Evolutionary conservation across 495 filamentous ascomycete genomes (phyloP), one percentile per base, ranked within the genome.

Genomic region (Neurospora hispaniola): DNA sequence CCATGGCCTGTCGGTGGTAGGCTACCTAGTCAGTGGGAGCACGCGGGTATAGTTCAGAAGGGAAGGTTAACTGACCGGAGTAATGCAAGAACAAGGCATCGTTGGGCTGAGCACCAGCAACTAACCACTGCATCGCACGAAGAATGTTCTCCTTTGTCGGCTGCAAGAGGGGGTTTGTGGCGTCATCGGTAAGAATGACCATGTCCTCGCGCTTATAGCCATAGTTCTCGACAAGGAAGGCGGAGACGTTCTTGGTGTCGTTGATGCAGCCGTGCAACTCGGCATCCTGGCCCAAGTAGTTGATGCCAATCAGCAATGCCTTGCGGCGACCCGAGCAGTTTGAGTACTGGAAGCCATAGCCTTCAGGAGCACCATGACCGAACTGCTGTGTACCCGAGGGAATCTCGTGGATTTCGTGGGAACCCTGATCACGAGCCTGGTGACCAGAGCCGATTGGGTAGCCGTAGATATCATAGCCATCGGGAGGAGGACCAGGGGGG

Each of bases 241-340:
- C 83, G 7, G 92, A 94, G 86, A 98, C 90, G 79, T 97, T 97
- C 81, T 93, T 93, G 42, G 94, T 92, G 81, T 98, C 94, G 81
- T 98, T 98, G 86, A 97, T 96, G 83, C 94, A 98, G 71, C 94
- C 94, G 70, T 91, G 85, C 71, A 98, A 84, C 83, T 97, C 92
- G 69, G 90, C 93, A 71, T 90, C 85, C 80, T 97, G 93, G 70
- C 91, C 89, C 73, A 96, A 94, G 81, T 98, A 98, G 83, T 98
- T 98, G 85, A 97, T 95, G 66, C 94, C 94, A 72, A 98, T 96
- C 76, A 98, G 80, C 43, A 98, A 82, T 16, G 94, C 94, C 86
- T 94, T 96, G 75, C 94, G 87, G 76, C 89, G 89, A 23, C 94
- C 94, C 11, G 91, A 92, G 81, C 94, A 97, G 73, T 91, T 88